A percentile compares a stretch with the other conserved stretches of the same genome.
Conservation (phyloP, 2,329 filamentous ascomycete species). For the Claviceps sp. region DNA sequence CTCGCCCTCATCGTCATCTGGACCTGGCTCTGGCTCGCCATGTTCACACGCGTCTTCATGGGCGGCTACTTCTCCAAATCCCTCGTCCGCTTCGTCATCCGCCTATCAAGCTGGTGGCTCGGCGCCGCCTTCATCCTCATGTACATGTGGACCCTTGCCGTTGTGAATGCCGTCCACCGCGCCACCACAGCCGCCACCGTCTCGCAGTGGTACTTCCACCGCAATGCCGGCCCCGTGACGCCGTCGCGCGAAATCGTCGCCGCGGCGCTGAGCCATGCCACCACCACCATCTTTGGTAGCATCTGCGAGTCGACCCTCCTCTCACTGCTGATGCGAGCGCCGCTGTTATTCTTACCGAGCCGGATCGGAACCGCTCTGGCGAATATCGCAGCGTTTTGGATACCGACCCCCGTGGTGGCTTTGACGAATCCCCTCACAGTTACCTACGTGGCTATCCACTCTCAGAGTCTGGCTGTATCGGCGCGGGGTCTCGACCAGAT, state of each 20-base stretch:
- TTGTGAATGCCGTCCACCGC: conserved; percentile 79
- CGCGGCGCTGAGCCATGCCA: conserved; percentile 69
- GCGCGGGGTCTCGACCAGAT: conserved; percentile 71
- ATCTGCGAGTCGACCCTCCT: conserved; percentile 80
- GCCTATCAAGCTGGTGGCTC: conserved; percentile 85
- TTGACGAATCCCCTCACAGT: conserved; percentile 85
- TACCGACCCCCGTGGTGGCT: conserved; percentile 73
- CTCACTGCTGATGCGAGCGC: conserved; percentile 67
- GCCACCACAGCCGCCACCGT: conserved; percentile 89
- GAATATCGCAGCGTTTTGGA: conserved; percentile 62
- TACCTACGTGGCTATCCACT: conserved; percentile 90
- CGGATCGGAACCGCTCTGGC: conserved; percentile 52
- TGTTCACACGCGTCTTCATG: conserved; percentile 93
- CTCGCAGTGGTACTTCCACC: conserved; percentile 98
- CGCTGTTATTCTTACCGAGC: conserved; percentile 69
- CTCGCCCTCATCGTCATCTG: conserved; percentile 66
- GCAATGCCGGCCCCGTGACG: conserved; percentile 64
- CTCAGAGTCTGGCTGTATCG: conserved; percentile 63
- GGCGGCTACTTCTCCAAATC: conserved; percentile 66
- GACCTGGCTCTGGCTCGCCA: conserved; percentile 93
- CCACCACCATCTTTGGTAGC: conserved; percentile 79
- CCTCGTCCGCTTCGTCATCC: conserved; percentile 60
- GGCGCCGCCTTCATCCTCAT: conserved; percentile 85
- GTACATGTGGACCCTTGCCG: conserved; percentile 87
- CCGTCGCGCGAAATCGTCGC: conserved; percentile 69